These are phyloP conservation scores for Starmera stellimalicola DNA, from an alignment of 1,139 yeast species.

Conservation along the genomic window DNA sequence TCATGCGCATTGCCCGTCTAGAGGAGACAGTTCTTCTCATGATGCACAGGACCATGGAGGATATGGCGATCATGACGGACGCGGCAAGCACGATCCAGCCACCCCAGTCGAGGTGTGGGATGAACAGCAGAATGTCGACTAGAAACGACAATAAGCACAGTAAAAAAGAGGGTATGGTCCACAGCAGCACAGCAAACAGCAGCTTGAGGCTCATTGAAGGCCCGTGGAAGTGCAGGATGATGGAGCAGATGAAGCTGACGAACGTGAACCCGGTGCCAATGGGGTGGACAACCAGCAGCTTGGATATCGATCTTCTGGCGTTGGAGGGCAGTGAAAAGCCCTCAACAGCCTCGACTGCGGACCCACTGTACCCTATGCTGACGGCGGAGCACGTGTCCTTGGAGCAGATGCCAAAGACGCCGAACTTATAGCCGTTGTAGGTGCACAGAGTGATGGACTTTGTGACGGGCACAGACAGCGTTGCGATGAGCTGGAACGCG, in stretches of 20 bases:
- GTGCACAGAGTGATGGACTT: constrained; percentile 37
- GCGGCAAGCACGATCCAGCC: constrained; percentile 64
- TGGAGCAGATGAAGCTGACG: constrained; percentile 30
- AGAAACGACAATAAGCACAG: constrained; percentile 45
- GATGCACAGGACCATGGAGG: constrained; percentile 31
- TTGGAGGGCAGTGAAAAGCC: constrained; percentile 43
- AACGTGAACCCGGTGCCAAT: constrained; percentile 75
- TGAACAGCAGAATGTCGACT: constrained; percentile 45
- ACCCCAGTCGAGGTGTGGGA: constrained; percentile 58
- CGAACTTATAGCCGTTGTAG: constrained; percentile 49
- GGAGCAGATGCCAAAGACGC: constrained; percentile 78
- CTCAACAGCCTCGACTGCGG: constrained; percentile 20
- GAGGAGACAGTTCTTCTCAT: constrained; percentile 44
- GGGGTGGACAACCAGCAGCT: constrained; percentile 69
- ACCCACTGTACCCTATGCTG: constrained; percentile 39
- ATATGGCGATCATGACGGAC: constrained; percentile 36
- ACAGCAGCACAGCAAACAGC: constrained; percentile 24
- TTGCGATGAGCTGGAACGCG: constrained; percentile 43
- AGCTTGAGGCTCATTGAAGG: constrained; percentile 24
- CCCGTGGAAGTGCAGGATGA: constrained; percentile 30
- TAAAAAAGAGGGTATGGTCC: constrained; percentile 37
- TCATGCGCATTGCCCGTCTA: constrained; percentile 28
- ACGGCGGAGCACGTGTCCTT: constrained; percentile 38
- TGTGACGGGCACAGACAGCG: constrained; percentile 57
- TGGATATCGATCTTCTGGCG: constrained; percentile 60